phyloP scores from a whole-genome alignment of 2,329 filamentous ascomycete genomes.

The Byssothecium circinans region DNA sequence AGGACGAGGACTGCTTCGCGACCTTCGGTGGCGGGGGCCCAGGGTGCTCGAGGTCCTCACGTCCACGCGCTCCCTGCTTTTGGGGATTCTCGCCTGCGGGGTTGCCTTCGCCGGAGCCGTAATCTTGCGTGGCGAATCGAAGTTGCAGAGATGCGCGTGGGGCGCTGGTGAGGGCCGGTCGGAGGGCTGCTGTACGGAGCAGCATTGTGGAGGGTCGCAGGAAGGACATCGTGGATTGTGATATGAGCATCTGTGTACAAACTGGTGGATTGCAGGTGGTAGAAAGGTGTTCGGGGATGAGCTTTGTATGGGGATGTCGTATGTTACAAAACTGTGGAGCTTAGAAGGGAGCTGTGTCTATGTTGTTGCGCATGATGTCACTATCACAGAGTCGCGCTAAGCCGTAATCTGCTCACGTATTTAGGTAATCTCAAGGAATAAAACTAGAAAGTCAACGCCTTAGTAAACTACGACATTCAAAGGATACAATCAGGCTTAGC shows the following conservation, averaged over 20 bases:
- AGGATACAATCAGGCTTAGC: too few species aligned
- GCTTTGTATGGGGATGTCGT: background rate
- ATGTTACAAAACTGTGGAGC: background rate
- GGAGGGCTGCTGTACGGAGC: conserved; percentile 24
- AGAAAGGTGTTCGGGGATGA: conserved; percentile 8
- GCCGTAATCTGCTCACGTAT: background rate
- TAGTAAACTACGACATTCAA: too few species aligned
- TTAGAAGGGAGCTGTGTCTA: background rate
- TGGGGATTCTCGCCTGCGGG: conserved; percentile 49
- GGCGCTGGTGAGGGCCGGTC: conserved; percentile 23
- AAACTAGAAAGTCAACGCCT: too few species aligned
- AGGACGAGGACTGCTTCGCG: conserved; percentile 38
- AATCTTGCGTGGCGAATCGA: conserved; percentile 45
- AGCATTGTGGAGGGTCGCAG: conserved; percentile 32
- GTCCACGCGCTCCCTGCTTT: conserved; percentile 44
- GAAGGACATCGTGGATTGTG: conserved; percentile 35
- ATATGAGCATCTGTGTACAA: background rate
- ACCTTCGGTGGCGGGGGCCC: conserved; percentile 49
- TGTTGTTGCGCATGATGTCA: conserved; percentile 3
- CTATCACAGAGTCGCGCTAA: conserved; percentile 4
- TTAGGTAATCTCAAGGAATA: background rate
- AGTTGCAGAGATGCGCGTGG: conserved; percentile 32
- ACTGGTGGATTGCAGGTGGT: conserved; percentile 2
- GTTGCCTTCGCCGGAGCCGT: conserved; percentile 48
- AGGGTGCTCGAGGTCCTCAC: conserved; percentile 48